These are phyloP conservation scores for Acer saccharum DNA, from an alignment of 345 rosid genomes.

Conservation along the genomic window DNA sequence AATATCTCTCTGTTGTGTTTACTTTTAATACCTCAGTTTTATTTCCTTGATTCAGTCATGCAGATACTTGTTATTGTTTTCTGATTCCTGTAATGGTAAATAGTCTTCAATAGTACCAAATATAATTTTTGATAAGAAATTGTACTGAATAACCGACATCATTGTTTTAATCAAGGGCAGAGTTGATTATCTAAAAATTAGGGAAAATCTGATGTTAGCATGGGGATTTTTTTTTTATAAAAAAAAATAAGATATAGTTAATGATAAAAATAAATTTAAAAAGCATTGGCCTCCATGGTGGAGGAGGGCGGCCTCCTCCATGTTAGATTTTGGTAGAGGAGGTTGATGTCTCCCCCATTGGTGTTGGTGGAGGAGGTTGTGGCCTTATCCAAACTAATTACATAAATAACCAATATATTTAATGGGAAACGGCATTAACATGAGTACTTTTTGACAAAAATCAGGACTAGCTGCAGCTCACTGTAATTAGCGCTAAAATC, in stretches of 20 bases:
- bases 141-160: background rate
- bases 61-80: slow-evolving; percentile 3
- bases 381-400: too few species aligned
- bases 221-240: background rate
- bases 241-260: background rate
- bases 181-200: background rate
- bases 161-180: background rate
- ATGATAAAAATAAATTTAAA: background rate
- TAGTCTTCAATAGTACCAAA: background rate
- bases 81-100: background rate
- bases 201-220: slow-evolving; percentile 6
- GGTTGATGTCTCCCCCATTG: too few species aligned
- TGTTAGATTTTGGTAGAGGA: too few species aligned
- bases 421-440: too few species aligned
- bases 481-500: too few species aligned
- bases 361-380: too few species aligned
- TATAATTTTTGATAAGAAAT: background rate
- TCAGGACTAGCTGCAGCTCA: too few species aligned
- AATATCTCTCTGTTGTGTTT: background rate
- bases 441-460: too few species aligned
- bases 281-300: background rate
- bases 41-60: slow-evolving; percentile 4
- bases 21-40: background rate
- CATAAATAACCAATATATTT: too few species aligned
- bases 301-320: background rate